Evolutionary conservation across 1,284 basidiomycete genomes (phyloP).

Genomic region (Phlebopus sp.): DNA sequence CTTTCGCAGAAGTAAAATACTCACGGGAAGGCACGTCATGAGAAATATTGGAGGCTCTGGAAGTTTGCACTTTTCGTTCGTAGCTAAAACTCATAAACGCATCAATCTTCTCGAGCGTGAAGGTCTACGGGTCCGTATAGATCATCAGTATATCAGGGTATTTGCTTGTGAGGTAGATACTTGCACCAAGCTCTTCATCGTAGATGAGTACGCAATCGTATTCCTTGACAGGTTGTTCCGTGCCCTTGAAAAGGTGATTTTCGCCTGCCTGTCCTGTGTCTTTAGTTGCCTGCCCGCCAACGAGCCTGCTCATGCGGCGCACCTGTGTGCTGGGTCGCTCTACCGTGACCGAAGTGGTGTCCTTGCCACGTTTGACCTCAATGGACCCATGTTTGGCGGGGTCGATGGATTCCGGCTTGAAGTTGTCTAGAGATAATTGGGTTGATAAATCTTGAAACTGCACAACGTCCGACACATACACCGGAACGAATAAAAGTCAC

Average conservation of each 20-base stretch:
- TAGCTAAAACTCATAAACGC: slow-evolving; percentile 54
- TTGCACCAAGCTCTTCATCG: slow-evolving; percentile 66
- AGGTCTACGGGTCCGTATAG: slow-evolving; percentile 43
- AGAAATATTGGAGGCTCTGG: slow-evolving; percentile 27
- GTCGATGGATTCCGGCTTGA: slow-evolving; percentile 70
- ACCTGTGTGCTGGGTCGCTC: slow-evolving; percentile 66
- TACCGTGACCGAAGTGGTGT: slow-evolving; percentile 49
- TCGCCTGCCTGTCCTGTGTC: slow-evolving; percentile 45
- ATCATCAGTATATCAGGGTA: slow-evolving; percentile 5
- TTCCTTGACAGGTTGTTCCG: slow-evolving; percentile 57
- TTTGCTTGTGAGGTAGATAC: slow-evolving; percentile 23
- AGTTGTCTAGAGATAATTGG: slow-evolving; percentile 51
- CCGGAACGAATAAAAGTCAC: slow-evolving; percentile 69
- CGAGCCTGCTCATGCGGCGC: slow-evolving; percentile 1
- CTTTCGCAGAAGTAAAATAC: slow-evolving; percentile 15
- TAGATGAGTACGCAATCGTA: slow-evolving; percentile 74
- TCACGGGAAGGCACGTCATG: slow-evolving; percentile 46
- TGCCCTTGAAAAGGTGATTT: slow-evolving; percentile 54
- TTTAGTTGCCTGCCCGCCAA: slow-evolving; percentile 5
- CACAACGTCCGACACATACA: slow-evolving; percentile 44
- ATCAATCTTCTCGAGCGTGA: slow-evolving; percentile 73
- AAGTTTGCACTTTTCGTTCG: slow-evolving; percentile 41
- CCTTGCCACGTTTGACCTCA: slow-evolving; percentile 51
- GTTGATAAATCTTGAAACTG: slow-evolving; percentile 5
- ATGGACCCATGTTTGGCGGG: slow-evolving; percentile 59